Conservation (phyloP, 1,284 basidiomycete genomes). For the Mycosarcoma mackinlayi region DNA sequence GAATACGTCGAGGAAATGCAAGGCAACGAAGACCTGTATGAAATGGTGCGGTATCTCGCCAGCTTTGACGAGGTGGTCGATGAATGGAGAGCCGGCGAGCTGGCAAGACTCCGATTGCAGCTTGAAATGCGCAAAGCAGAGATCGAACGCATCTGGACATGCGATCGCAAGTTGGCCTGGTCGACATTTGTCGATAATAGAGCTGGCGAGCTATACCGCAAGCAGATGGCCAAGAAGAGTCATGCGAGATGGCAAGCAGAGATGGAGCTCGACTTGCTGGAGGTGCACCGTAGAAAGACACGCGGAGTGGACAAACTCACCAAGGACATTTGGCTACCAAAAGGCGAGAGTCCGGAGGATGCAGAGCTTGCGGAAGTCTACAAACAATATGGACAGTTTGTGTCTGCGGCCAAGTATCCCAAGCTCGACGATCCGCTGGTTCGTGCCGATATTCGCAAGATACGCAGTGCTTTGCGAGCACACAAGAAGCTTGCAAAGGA, state of each 20-base stretch:
- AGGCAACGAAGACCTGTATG: slow-evolving; percentile 30
- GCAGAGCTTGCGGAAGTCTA: slow-evolving; percentile 18
- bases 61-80: slow-evolving; percentile 44
- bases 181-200: slow-evolving; percentile 28
- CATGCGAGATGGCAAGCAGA: slow-evolving; percentile 38
- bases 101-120: slow-evolving; percentile 34
- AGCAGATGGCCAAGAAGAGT: slow-evolving; percentile 10
- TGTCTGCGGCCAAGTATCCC: slow-evolving; percentile 19
- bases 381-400: slow-evolving; percentile 22
- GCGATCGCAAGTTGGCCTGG: slow-evolving; percentile 47
- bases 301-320: slow-evolving; percentile 23
- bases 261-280: slow-evolving; percentile 40
- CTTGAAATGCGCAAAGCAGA: slow-evolving; percentile 44
- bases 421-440: slow-evolving; percentile 27
- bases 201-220: slow-evolving; percentile 28
- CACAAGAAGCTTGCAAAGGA: neutral
- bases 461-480: slow-evolving; percentile 23
- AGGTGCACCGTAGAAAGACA: slow-evolving; percentile 32
- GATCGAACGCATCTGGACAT: slow-evolving; percentile 41
- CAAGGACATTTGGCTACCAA: slow-evolving; percentile 16
- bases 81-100: slow-evolving; percentile 40
- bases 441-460: slow-evolving; percentile 28
- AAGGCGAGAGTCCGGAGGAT: neutral
- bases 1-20: slow-evolving; percentile 27
- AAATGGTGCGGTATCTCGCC: slow-evolving; percentile 25